phyloP scores from a whole-genome alignment of 345 rosid species.

The Acer negundo region DNA sequence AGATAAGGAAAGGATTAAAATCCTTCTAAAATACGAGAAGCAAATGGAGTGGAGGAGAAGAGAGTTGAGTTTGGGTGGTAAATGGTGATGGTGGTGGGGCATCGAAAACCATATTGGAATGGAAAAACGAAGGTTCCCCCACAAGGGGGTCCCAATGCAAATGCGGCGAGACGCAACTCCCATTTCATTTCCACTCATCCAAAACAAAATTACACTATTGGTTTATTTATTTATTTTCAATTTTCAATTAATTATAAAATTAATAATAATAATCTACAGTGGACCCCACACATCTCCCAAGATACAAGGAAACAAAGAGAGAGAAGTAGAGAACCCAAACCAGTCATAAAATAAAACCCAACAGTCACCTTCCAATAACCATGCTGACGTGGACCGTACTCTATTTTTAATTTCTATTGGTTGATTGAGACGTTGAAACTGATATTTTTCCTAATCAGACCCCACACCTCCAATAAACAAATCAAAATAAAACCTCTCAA shows the following conservation, averaged over 20 bases:
- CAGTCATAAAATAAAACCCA: not conserved
- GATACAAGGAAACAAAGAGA: slow-evolving; percentile 20
- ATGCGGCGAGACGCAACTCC: slow-evolving; percentile 50
- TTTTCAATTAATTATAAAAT: no score
- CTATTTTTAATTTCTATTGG: slow-evolving; percentile 11
- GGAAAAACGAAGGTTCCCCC: slow-evolving; percentile 27
- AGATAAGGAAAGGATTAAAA: no score
- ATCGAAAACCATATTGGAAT: slow-evolving; percentile 4
- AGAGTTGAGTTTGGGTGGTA: not conserved
- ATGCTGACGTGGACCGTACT: slow-evolving; percentile 38
- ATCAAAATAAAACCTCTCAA: no score
- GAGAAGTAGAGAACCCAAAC: not conserved
- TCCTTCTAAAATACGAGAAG: no score
- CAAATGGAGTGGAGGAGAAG: no score
- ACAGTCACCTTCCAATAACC: slow-evolving; percentile 16
- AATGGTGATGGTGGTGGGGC: not conserved
- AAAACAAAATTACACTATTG: not conserved
- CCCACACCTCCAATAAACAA: not conserved
- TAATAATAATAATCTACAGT: not conserved
- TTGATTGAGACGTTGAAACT: slow-evolving; percentile 23
- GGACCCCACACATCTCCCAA: slow-evolving; percentile 45
- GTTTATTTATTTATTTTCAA: no score
- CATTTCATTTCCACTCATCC: not conserved
- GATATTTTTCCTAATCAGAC: not conserved
- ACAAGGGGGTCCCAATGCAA: slow-evolving; percentile 31